Evolutionary conservation across 164 flowering plant species (phyloP).

Genomic region (Litsea cubeba): DNA sequence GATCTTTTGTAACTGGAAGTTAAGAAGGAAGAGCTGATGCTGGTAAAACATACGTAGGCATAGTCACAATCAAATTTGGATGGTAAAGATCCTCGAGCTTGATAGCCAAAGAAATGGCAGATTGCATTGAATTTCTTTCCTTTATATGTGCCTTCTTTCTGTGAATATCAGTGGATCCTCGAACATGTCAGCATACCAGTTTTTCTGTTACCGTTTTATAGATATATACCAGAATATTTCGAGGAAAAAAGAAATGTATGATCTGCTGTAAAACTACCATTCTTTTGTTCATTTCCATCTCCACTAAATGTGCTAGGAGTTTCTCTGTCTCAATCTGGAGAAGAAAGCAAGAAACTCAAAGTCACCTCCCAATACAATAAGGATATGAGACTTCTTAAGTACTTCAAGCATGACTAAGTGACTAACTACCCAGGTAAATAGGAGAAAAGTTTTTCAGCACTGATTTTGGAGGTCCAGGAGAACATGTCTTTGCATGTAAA

Average conservation of each 20-base stretch:
- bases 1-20: neutral
- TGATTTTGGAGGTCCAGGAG: too few species aligned
- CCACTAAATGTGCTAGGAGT: constrained; percentile 96
- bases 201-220: too few species aligned
- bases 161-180: constrained; percentile 19
- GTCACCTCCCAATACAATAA: neutral
- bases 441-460: too few species aligned
- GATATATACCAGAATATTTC: neutral
- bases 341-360: constrained; percentile 8
- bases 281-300: constrained; percentile 82
- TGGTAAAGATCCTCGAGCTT: constrained; percentile 96
- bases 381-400: neutral
- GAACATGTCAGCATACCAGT: neutral
- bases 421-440: too few species aligned
- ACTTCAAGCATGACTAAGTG: too few species aligned
- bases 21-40: neutral
- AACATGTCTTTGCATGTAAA: too few species aligned
- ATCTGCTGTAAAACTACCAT: constrained; percentile 37
- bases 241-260: neutral
- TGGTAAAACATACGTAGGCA: constrained; percentile 69
- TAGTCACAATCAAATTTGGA: constrained; percentile 98
- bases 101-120: constrained; percentile 98
- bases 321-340: constrained; percentile 96
- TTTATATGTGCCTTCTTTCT: constrained; percentile 97
- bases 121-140: constrained; percentile 98